phyloP scores from a whole-genome alignment of 2,329 filamentous ascomycete species.

The Colletotrichum aenigma region DNA sequence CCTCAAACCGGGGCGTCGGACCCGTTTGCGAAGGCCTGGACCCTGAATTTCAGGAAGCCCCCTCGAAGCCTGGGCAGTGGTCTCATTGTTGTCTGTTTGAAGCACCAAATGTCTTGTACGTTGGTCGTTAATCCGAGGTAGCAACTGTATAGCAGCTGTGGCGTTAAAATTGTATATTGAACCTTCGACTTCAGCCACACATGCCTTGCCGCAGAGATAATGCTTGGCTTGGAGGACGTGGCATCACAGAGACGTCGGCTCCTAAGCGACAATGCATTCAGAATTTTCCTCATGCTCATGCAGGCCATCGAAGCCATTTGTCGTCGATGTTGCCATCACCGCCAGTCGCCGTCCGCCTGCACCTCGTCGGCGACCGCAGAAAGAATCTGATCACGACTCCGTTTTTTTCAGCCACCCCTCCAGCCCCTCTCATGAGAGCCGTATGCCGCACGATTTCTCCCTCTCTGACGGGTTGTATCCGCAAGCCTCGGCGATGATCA shows the following conservation, averaged over 20 bases:
- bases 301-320: neutral
- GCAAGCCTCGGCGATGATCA: conserved; percentile 10
- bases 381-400: conserved; percentile 19
- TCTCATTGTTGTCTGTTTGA: neutral
- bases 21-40: conserved; percentile 7
- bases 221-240: neutral
- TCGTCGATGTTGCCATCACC: neutral
- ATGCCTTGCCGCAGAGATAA: neutral
- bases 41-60: neutral
- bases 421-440: neutral
- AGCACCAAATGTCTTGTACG: neutral
- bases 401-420: conserved; percentile 17
- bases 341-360: conserved; percentile 7
- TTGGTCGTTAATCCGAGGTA: neutral
- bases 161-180: neutral
- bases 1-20: conserved; percentile 10
- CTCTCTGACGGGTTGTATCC: neutral
- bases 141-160: neutral
- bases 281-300: neutral
- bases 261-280: neutral
- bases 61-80: neutral
- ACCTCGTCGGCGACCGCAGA: conserved; percentile 16
- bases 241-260: neutral
- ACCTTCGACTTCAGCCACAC: neutral
- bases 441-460: neutral